phyloP scores from a whole-genome alignment of 306 rosid species.

The Glycine latifolia region DNA sequence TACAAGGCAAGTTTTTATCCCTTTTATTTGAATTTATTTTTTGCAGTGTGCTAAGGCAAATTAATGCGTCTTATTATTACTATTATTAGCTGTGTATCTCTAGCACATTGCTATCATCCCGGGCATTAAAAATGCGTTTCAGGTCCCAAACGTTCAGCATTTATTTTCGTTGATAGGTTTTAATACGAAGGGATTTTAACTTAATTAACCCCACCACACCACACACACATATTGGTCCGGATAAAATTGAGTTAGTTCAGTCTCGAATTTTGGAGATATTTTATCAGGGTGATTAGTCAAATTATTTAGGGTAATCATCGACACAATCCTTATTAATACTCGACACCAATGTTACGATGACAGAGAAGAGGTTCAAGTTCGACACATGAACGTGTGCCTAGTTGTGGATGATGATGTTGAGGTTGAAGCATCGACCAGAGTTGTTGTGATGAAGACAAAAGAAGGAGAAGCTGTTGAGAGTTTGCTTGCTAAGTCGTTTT shows the following conservation, averaged over 20 bases:
- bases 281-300: too few species aligned
- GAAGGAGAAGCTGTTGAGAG: constrained; percentile 48
- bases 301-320: too few species aligned
- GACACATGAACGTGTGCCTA: neutral
- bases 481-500: constrained; percentile 78
- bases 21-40: neutral
- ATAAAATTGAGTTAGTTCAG: too few species aligned
- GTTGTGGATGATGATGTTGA: neutral
- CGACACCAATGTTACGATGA: too few species aligned
- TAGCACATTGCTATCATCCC: neutral
- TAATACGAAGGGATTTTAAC: neutral
- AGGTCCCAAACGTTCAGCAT: constrained; percentile 27
- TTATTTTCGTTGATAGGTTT: neutral
- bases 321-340: too few species aligned
- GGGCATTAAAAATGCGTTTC: constrained; percentile 35
- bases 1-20: constrained; percentile 5
- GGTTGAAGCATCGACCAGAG: neutral
- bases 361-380: neutral
- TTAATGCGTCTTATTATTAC: neutral
- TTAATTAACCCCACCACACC: neutral
- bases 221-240: too few species aligned
- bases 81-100: constrained; percentile 14
- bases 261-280: too few species aligned
- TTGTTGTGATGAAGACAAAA: too few species aligned
- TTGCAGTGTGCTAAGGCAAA: neutral